Evolutionary conservation across 768 basidiomycete genomes (phyloP), one percentile per base, ranked within the genome.

Genomic region (Arthromyces matolae): DNA sequence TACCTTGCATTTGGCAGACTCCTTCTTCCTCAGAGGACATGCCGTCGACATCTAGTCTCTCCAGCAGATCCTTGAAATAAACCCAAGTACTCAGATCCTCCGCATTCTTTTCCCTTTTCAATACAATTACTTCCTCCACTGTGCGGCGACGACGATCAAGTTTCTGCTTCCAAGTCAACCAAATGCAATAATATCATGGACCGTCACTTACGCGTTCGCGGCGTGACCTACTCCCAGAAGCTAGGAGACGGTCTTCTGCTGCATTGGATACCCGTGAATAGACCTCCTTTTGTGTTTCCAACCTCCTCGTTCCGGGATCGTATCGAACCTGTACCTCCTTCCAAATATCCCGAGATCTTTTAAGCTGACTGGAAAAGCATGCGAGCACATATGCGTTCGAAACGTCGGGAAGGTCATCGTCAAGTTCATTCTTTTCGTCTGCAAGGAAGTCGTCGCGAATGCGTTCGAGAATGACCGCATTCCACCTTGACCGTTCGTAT

Each of bases 1-100:
- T 13, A 4, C n/a, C 33, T 9, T 34, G 33, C 28, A 45, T 18
- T 14, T 22, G 35, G n/a, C 6, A 19, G n/a, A 35, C 37, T 5
- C 14, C 46, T 1, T 33, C 23, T 13, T 55, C 53, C 19, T 55
- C 53, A 14, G 53, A 55, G 6, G 53, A 55, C 53, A 55, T 55
- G 2, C 53, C 50, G 14, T 16, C 42, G 5, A 45, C 6, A 10
- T 19, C 27, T 8, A 55, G 44, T 19, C 33, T 14, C 1, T 55
- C 9, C 10, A 55, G 19, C 3, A 55, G 6, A 6, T n/a, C 3
- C 9, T 27, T 5, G 23, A 55, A 37, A 18, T 47, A 49, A 19
- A 42, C 12, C 50, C 53, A 55, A 4, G 41, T 28, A 3, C 4
- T 41, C 14, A 55, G 24, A n/a, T 55, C 53, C 2, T 20, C 18